Evolutionary conservation across 805 yeast genomes (phyloP).

Genomic region (Hanseniaspora meyeri): DNA sequence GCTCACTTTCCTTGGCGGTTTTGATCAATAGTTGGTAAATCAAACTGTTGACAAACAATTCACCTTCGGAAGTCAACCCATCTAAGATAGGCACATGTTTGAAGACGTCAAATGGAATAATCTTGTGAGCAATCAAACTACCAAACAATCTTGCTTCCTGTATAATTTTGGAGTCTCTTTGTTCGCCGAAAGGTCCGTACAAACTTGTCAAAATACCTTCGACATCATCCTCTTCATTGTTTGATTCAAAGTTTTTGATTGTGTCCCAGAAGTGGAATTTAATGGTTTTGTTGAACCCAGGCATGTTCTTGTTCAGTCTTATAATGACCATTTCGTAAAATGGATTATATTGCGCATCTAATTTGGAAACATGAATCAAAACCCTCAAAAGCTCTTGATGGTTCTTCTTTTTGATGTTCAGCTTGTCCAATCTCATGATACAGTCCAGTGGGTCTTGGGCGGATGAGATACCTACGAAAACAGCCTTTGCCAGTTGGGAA

Average conservation of each 20-base stretch:
- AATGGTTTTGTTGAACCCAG: constrained; percentile 39
- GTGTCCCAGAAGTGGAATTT: constrained; percentile 87
- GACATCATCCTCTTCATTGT: constrained; percentile 27
- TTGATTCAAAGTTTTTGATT: constrained; percentile 54
- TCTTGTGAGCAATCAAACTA: constrained; percentile 55
- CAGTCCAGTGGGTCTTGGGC: constrained; percentile 88
- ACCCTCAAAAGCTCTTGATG: constrained; percentile 80
- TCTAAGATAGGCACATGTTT: constrained; percentile 64
- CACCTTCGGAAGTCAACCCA: constrained; percentile 45
- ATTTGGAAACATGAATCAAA: constrained; percentile 69
- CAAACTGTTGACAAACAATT: constrained; percentile 60
- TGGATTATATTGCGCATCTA: constrained; percentile 75
- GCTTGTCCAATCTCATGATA: constrained; percentile 63
- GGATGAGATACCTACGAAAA: constrained; percentile 88
- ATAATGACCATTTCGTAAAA: constrained; percentile 43
- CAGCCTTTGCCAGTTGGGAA: constrained; percentile 87
- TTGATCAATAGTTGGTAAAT: constrained; percentile 55
- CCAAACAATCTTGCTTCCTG: constrained; percentile 79
- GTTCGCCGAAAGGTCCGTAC: constrained; percentile 39
- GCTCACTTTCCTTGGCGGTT: constrained; percentile 51
- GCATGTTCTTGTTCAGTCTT: constrained; percentile 46
- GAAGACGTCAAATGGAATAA: constrained; percentile 59
- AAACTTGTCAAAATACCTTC: constrained; percentile 25
- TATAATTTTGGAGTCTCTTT: constrained; percentile 45
- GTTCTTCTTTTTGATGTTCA: constrained; percentile 66